Percentiles rank a stretch among this genome's conserved stretches.
Evolutionary conservation across 2,329 filamentous ascomycete genomes (phyloP).

Genomic region (Plenodomus tracheiphilus): DNA sequence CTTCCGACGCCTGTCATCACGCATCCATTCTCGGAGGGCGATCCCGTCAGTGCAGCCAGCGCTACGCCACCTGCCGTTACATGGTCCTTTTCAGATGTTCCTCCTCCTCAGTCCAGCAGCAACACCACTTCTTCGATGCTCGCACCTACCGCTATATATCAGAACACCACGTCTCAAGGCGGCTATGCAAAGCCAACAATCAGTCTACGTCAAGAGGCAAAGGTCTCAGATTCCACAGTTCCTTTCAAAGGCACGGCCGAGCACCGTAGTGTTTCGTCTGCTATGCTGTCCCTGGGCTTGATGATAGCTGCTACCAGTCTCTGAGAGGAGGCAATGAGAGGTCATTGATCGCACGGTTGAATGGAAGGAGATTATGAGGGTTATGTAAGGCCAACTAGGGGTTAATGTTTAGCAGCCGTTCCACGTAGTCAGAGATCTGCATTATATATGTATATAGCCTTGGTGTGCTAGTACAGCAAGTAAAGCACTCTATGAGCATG

Average conservation of each 20-base stretch:
- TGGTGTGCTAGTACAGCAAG: not conserved
- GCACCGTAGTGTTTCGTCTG: slow-evolving; percentile 5
- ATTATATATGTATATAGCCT: not conserved
- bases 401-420: not conserved
- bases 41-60: not conserved
- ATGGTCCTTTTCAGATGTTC: not conserved
- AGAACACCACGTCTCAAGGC: slow-evolving; percentile 9
- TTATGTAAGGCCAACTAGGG: not conserved
- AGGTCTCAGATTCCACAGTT: not conserved
- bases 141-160: slow-evolving; percentile 6
- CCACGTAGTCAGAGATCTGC: not conserved
- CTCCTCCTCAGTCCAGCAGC: not conserved
- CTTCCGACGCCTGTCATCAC: not conserved
- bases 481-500: not conserved
- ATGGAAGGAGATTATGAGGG: not conserved
- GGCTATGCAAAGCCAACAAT: slow-evolving; percentile 10
- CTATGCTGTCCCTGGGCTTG: slow-evolving; percentile 7
- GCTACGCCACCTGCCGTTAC: not conserved
- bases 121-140: slow-evolving; percentile 3
- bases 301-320: slow-evolving; percentile 6
- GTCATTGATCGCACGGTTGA: not conserved
- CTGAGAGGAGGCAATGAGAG: not conserved
- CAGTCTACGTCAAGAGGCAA: slow-evolving; percentile 4
- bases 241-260: slow-evolving; percentile 4
- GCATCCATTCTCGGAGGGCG: not conserved